Evolutionary conservation across 208 protist genomes (phyloP), one percentile per base, ranked within the genome.

Genomic region (Wallacemonas collosoma): DNA sequence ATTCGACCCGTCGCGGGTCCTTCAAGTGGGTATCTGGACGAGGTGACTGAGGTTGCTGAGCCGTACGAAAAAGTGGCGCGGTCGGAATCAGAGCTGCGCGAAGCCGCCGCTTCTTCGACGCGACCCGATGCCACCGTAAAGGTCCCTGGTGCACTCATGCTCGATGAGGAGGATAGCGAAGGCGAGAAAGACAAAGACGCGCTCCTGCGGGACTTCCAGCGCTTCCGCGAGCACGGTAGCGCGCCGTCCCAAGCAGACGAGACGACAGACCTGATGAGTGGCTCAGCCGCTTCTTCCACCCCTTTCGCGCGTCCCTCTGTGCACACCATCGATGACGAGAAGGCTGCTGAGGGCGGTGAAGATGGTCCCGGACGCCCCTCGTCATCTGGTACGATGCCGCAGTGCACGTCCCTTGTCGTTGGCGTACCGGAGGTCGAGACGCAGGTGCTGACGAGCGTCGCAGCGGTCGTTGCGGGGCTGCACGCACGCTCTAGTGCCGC

Each of bases 181-280:
- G 71, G 79, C 14, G 68, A 64, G 12, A 71, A 83, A 35, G 82
- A 80, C 17, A 70, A 64, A 9, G 71, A 81, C 41, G 82, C 88
- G 50, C 66, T 79, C 3, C 85, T 93, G 80, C 72, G 76, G 3
- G 85, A 95, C 45, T 93, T 95, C 50, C 89, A 90, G 72, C 79
- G 82, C 3, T 79, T 77, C 45, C 41, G 62, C 40, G 40, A 63
- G 43, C 43, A 63, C 50, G 12, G 8, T 12, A 55, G 38, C 6
- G 40, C 53, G 26, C 53, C 11, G 1, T n/a, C 1, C 9, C 48
- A 0, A 15, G 48, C 9, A 53, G 48, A 53, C 48, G 15, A 15
- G 11, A 53, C 48, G 48, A 53, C 65, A 26, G 26, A 26, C 26
- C 26, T 26, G 26, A 26, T 26, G 26, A 26, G 0, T 26, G 26